Base-by-base conservation (phyloP, 2,329 filamentous ascomycete genomes). In the Fusarium cyanostomum region DNA sequence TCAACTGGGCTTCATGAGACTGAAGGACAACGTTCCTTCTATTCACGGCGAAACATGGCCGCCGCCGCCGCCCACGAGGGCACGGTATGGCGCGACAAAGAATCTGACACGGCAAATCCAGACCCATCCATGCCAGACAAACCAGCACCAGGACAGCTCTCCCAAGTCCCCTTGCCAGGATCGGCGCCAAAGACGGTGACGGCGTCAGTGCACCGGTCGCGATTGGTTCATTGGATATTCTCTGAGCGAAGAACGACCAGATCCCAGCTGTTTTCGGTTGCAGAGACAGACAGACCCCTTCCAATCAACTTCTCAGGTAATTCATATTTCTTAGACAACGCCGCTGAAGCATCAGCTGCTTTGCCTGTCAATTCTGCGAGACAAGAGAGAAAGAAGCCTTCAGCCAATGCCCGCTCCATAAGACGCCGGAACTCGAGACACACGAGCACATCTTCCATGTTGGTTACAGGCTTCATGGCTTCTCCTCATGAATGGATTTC, bases 11-110 rank as follows among this genome's bases (percentile, higher is more conserved):
- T 10, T n/a, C 9, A 16, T 49, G 30, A 50, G 21, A 50, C 42
- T 18, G 15, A 38, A 18, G 34, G n/a, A 48, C 39, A 56, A 46
- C 38, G 50, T 64, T 64, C 59, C 50, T 38, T 12, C 60, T 64
- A 52, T 34, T 33, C 16, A 34, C 52, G 50, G 56, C 57, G 42
- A 38, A 45, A 61, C 52, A 62, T 65, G 52, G 46, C 42, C 62
- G 49, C 52, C 43, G 27, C 45, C 34, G 26, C 46, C 31, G 24
- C 21, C 38, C 57, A 44, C 44, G 48, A 56, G 48, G 45, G 49
- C 15, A 31, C 41, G 56, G 55, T 37, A 52, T 52, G 39, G 44
- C 18, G 39, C 33, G 46, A 30, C 33, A 44, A 37, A n/a, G 37
- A 38, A 13, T 4, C 21, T 21, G 21, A 21, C 21, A 21, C 21